Percentiles rank a stretch among this genome's conserved stretches.
Evolutionary conservation across 805 yeast genomes (phyloP).

Genomic region (Starmera quercuum): DNA sequence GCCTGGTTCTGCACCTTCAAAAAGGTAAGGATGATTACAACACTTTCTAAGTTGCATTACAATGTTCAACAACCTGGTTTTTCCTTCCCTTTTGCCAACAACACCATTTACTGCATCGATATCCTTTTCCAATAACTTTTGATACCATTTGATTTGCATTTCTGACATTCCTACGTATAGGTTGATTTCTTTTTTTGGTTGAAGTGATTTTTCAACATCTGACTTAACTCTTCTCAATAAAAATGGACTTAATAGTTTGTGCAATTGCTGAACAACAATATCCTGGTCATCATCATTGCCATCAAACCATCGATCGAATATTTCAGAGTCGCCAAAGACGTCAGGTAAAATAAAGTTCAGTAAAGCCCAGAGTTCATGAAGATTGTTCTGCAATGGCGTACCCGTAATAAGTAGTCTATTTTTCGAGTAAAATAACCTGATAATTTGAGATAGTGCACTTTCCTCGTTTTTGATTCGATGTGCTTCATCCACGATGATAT

Average conservation of each 20-base stretch:
- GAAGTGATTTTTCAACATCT: conserved; percentile 84
- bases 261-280: conserved; percentile 78
- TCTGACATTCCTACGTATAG: conserved; percentile 91
- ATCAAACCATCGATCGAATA: conserved; percentile 91
- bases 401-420: conserved; percentile 88
- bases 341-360: conserved; percentile 88
- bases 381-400: conserved; percentile 89
- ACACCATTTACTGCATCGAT: conserved; percentile 96
- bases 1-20: conserved; percentile 99
- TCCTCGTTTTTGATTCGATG: conserved; percentile 95
- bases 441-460: conserved; percentile 85
- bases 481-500: conserved; percentile 91
- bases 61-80: conserved; percentile 82
- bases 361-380: conserved; percentile 95
- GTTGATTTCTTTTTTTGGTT: conserved; percentile 87
- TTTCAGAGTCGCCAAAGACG: conserved; percentile 85
- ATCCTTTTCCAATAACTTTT: conserved; percentile 80
- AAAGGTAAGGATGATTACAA: conserved; percentile 93
- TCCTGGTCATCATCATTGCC: conserved; percentile 57
- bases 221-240: conserved; percentile 82
- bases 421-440: conserved; percentile 77
- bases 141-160: conserved; percentile 93
- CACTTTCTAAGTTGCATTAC: conserved; percentile 97
- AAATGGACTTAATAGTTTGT: conserved; percentile 83
- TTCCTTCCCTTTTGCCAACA: conserved; percentile 89